phyloP scores from a whole-genome alignment of 768 basidiomycete genomes.

The Russula abietina region DNA sequence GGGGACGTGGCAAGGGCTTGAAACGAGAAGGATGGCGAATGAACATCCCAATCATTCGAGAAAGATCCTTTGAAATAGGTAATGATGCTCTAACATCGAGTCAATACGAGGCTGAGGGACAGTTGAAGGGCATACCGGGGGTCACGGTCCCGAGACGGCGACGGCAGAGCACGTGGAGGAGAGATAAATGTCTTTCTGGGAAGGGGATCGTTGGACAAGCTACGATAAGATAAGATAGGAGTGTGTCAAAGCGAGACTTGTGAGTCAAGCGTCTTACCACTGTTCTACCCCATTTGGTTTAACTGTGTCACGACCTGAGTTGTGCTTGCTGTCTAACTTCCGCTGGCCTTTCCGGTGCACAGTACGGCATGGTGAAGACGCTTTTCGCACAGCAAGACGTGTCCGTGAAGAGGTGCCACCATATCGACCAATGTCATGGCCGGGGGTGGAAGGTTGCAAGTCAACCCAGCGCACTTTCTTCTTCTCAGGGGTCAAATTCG shows the following conservation, averaged over 20 bases:
- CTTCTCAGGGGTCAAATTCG: neutral
- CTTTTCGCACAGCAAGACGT: neutral
- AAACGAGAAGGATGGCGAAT: conserved; percentile 2
- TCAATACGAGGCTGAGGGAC: neutral
- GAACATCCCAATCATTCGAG: conserved; percentile 4
- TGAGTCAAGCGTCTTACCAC: neutral
- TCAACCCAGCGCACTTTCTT: too few relatives aligned
- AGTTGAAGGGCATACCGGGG: conserved; percentile 3
- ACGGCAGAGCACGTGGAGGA: neutral
- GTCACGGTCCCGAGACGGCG: neutral
- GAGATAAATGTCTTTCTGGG: conserved; percentile 14
- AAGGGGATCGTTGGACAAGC: neutral
- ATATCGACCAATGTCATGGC: neutral
- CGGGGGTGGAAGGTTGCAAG: neutral
- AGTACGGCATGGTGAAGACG: neutral
- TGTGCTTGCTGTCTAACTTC: neutral
- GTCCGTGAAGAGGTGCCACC: neutral
- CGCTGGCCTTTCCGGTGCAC: neutral
- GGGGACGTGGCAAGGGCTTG: conserved; percentile 7
- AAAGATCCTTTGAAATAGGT: conserved; percentile 9
- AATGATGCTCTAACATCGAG: conserved; percentile 5
- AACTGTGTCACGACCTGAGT: neutral
- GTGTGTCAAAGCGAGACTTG: neutral
- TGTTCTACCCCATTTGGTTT: neutral
- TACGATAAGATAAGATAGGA: neutral